phyloP scores from a whole-genome alignment of 345 rosid genomes.

The Trapa incisa region DNA sequence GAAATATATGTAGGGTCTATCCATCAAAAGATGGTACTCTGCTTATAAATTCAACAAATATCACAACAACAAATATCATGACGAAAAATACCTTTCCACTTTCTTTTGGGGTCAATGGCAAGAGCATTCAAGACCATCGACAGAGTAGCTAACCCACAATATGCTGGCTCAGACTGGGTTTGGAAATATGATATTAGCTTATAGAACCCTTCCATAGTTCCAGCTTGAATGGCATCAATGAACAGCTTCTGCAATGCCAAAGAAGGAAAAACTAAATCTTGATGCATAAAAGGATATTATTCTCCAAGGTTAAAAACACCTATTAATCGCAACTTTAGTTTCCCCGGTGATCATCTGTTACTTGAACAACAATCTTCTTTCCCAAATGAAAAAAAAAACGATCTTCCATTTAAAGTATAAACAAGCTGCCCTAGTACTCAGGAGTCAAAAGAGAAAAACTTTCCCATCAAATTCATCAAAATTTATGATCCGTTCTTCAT shows the following conservation, averaged over 20 bases:
- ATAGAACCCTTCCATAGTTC: constrained; percentile 89
- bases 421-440: background rate
- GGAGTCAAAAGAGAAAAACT: background rate
- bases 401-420: background rate
- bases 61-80: background rate
- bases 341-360: background rate
- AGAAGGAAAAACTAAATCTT: background rate
- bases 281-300: background rate
- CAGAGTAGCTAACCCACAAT: constrained; percentile 81
- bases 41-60: background rate
- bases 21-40: background rate
- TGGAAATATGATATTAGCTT: constrained; percentile 70
- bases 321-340: background rate
- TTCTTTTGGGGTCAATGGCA: constrained; percentile 68
- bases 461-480: background rate
- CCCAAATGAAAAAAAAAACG: background rate
- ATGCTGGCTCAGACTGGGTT: constrained; percentile 90
- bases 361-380: too few relatives aligned
- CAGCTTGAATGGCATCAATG: constrained; percentile 66
- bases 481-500: background rate
- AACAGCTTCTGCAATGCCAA: constrained; percentile 50
- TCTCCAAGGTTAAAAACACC: background rate
- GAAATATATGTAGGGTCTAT: background rate
- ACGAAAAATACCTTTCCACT: constrained; percentile 58
- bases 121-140: constrained; percentile 88